These are phyloP conservation scores for Medicago arabica DNA, from an alignment of 306 rosid species.

Conservation along the genomic window DNA sequence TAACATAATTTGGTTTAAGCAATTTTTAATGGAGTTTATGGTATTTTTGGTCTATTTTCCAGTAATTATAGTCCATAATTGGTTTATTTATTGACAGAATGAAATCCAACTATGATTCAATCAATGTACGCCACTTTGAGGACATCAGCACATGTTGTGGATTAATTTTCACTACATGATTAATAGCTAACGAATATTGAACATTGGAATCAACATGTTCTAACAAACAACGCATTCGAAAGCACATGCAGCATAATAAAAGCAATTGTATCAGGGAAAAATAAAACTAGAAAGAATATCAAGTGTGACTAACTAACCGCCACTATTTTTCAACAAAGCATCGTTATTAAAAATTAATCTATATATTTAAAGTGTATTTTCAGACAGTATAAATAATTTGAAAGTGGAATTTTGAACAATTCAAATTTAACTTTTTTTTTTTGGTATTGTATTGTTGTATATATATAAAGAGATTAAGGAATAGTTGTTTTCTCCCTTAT, in stretches of 20 bases:
- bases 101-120: not conserved
- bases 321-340: too few species aligned
- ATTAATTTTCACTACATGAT: not conserved
- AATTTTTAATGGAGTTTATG: not conserved
- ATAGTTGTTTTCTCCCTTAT: too few species aligned
- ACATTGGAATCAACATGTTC: not conserved
- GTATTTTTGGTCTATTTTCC: not conserved
- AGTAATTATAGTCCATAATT: not conserved
- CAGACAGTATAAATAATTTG: too few species aligned
- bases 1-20: not conserved
- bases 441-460: too few species aligned
- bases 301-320: too few species aligned
- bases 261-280: not conserved
- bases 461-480: too few species aligned
- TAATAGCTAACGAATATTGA: not conserved
- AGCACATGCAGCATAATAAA: constrained; percentile 10
- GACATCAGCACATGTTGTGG: constrained; percentile 6
- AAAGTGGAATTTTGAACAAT: too few species aligned
- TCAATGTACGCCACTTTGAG: not conserved
- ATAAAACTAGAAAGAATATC: not conserved
- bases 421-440: too few species aligned
- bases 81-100: not conserved
- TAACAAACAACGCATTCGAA: not conserved
- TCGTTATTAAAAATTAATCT: too few species aligned
- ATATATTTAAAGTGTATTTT: too few species aligned